These are phyloP conservation scores for Leucocoprinus leucothites DNA, from an alignment of 768 basidiomycete species.

Conservation along the genomic window DNA sequence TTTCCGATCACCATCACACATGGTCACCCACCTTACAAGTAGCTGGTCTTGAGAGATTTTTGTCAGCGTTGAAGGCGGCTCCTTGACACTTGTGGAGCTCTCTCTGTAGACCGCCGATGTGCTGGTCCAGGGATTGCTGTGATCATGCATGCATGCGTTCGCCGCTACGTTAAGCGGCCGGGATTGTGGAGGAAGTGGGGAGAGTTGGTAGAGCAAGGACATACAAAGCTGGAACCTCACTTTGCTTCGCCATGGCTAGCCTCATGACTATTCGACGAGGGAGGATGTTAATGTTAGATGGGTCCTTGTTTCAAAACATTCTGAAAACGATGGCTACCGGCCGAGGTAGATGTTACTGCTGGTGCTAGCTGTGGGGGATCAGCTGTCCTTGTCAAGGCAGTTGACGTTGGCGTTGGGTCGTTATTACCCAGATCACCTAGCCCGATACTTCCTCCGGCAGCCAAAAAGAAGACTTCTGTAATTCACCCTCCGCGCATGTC, in stretches of 20 bases:
- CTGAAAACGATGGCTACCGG: too few species aligned
- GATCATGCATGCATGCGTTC: constrained; percentile 71
- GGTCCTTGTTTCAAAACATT: too few species aligned
- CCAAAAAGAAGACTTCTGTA: constrained; percentile 54
- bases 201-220: constrained; percentile 16
- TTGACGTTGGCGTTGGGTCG: too few species aligned
- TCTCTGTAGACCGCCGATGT: too few species aligned
- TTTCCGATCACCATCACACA: constrained; percentile 53
- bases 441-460: constrained; percentile 48
- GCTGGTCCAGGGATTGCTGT: constrained; percentile 78
- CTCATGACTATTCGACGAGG: too few species aligned
- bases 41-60: too few species aligned
- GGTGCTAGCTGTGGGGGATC: constrained; percentile 73
- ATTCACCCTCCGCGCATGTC: constrained; percentile 58
- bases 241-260: constrained; percentile 79
- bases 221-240: constrained; percentile 59
- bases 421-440: constrained; percentile 38
- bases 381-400: constrained; percentile 50
- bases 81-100: too few species aligned
- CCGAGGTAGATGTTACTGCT: constrained; percentile 78
- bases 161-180: background rate
- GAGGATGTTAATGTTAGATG: too few species aligned
- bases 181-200: background rate
- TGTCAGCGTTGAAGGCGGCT: background rate
- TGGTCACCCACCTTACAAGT: too few species aligned